A percentile compares a stretch with the other conserved stretches of the same genome.
These are phyloP conservation scores for Sporothrix sp. DNA, from an alignment of 2,329 filamentous ascomycete genomes.

Conservation along the genomic window DNA sequence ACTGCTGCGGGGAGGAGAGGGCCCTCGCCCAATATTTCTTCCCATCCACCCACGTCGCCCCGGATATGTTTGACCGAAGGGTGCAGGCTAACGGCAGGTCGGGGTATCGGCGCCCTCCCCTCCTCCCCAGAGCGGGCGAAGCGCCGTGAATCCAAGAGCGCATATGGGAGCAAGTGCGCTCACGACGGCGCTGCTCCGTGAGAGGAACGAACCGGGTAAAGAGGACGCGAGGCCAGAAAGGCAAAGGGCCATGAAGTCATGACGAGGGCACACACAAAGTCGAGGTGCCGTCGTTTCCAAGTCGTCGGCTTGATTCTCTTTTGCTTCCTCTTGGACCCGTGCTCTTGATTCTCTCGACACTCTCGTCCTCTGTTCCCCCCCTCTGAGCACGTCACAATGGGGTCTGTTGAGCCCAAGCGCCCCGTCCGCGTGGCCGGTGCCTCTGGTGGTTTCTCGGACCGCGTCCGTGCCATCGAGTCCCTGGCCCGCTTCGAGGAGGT, in stretches of 20 bases:
- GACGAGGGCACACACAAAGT: not conserved
- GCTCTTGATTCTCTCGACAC: not conserved
- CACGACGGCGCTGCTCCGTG: not conserved
- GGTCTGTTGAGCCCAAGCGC: slow-evolving; percentile 20
- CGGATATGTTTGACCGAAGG: slow-evolving; percentile 7
- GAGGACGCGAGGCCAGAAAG: not conserved
- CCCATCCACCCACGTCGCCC: too few species aligned
- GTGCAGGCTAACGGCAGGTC: not conserved
- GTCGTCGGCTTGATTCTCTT: not conserved
- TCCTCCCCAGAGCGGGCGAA: not conserved
- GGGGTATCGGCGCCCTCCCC: not conserved
- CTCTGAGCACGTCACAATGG: slow-evolving; percentile 4
- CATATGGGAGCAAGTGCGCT: not conserved
- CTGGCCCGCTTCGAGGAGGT: slow-evolving; percentile 30
- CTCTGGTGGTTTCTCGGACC: slow-evolving; percentile 34
- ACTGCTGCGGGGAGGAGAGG: not conserved
- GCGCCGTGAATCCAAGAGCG: not conserved
- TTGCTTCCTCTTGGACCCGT: not conserved
- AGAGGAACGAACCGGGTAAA: not conserved
- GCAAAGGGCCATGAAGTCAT: not conserved
- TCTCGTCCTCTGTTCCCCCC: not conserved
- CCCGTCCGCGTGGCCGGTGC: slow-evolving; percentile 33
- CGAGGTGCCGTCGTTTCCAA: not conserved
- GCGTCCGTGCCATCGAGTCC: slow-evolving; percentile 31
- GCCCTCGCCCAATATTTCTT: slow-evolving; percentile 1